Evolutionary conservation across 2,329 filamentous ascomycete species (phyloP).

Genomic region (Alternaria tenuissima): DNA sequence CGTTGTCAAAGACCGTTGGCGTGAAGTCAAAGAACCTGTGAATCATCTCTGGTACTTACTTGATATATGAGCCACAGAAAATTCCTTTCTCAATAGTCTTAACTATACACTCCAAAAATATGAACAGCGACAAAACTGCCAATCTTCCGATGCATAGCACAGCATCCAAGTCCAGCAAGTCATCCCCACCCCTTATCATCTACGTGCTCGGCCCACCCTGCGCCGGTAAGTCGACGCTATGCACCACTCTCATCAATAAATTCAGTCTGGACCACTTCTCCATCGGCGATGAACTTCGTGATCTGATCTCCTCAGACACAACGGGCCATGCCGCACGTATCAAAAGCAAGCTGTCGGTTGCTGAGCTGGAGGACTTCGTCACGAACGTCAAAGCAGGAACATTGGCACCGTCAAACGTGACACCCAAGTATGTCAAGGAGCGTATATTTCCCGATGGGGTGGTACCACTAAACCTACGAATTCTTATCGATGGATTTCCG

Average conservation of each 20-base stretch:
- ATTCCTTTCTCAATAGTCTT: neutral
- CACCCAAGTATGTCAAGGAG: constrained; percentile 15
- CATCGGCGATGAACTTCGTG: constrained; percentile 19
- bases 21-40: neutral
- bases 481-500: constrained; percentile 23
- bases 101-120: neutral
- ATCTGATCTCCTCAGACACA: constrained; percentile 10
- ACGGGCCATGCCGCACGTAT: constrained; percentile 9
- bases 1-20: neutral
- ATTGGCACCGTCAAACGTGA: constrained; percentile 9
- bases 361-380: constrained; percentile 6
- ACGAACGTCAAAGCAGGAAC: constrained; percentile 11
- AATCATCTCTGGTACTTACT: neutral
- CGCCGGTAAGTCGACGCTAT: constrained; percentile 22
- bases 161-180: neutral
- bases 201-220: constrained; percentile 22
- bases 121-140: neutral
- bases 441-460: constrained; percentile 13
- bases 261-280: constrained; percentile 21
- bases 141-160: neutral
- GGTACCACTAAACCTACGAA: neutral
- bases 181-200: constrained; percentile 6
- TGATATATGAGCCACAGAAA: neutral
- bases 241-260: constrained; percentile 6
- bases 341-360: constrained; percentile 5